Evolutionary conservation across 257 asterid species (phyloP).

Genomic region (Coffea eugenioides): DNA sequence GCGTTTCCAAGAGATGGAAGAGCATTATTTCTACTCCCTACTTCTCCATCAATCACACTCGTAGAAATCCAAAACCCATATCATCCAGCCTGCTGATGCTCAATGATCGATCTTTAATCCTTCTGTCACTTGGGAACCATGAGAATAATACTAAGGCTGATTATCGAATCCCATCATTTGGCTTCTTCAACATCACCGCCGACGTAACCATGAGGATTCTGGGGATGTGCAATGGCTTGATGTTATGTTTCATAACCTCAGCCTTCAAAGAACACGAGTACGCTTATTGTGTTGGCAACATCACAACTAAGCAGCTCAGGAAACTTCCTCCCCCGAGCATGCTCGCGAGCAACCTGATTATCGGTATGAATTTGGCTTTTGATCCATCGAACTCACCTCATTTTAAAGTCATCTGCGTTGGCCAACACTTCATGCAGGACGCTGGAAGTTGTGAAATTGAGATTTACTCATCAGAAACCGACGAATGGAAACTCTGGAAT

Average conservation of each 20-base stretch:
- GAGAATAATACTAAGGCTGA: background rate
- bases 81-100: slow-evolving; percentile 3
- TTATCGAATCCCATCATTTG: background rate
- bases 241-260: slow-evolving; percentile 3
- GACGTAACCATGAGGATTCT: background rate
- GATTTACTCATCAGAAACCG: slow-evolving; percentile 12
- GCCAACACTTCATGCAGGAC: background rate
- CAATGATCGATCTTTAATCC: background rate
- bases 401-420: slow-evolving; percentile 9
- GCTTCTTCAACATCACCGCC: background rate
- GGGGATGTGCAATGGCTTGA: slow-evolving; percentile 1
- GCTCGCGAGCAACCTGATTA: background rate
- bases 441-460: background rate
- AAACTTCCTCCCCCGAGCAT: background rate
- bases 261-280: background rate
- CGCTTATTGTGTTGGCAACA: slow-evolving; percentile 7
- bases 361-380: slow-evolving; percentile 8
- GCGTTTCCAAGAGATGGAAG: slow-evolving; percentile 10
- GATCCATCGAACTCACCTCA: slow-evolving; percentile 14
- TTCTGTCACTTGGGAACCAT: slow-evolving; percentile 4
- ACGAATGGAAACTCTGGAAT: slow-evolving; percentile 6
- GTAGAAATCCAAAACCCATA: background rate
- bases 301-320: background rate
- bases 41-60: slow-evolving; percentile 8
- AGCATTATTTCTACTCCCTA: background rate